Conservation (phyloP, 2,329 filamentous ascomycete species). For the Penicillium corylophilum region DNA sequence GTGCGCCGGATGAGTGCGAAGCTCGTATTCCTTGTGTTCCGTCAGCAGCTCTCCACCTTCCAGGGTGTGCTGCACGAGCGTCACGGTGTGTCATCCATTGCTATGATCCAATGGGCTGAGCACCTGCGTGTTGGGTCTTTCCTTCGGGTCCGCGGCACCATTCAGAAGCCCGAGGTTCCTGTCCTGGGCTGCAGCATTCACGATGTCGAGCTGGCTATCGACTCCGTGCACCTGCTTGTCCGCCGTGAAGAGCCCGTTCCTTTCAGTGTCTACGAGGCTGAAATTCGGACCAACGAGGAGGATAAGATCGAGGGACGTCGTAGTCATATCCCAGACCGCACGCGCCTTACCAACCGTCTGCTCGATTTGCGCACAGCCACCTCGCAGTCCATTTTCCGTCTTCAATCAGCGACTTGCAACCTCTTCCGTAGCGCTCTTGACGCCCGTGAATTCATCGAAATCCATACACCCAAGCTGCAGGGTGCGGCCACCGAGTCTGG, state of each 20-base stretch:
- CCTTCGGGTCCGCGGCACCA: slow-evolving; percentile 69
- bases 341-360: slow-evolving; percentile 74
- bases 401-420: slow-evolving; percentile 76
- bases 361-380: slow-evolving; percentile 82
- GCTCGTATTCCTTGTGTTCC: slow-evolving; percentile 80
- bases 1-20: slow-evolving; percentile 78
- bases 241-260: slow-evolving; percentile 62
- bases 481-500: slow-evolving; percentile 88
- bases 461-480: slow-evolving; percentile 90
- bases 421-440: slow-evolving; percentile 77
- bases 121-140: slow-evolving; percentile 76
- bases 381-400: slow-evolving; percentile 83
- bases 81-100: slow-evolving; percentile 62
- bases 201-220: slow-evolving; percentile 72
- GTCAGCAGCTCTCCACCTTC: slow-evolving; percentile 78
- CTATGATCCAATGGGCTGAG: slow-evolving; percentile 86
- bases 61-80: slow-evolving; percentile 73
- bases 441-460: slow-evolving; percentile 78
- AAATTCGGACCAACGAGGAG: slow-evolving; percentile 59
- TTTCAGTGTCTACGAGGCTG: slow-evolving; percentile 69
- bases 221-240: slow-evolving; percentile 62
- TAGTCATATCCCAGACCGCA: slow-evolving; percentile 67
- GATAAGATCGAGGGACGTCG: slow-evolving; percentile 56
- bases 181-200: slow-evolving; percentile 75
- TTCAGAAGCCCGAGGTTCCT: slow-evolving; percentile 71